Evolutionary conservation across 1,284 basidiomycete species (phyloP), one percentile per base, ranked within the genome.

Genomic region (Rhodotorula sp.): DNA sequence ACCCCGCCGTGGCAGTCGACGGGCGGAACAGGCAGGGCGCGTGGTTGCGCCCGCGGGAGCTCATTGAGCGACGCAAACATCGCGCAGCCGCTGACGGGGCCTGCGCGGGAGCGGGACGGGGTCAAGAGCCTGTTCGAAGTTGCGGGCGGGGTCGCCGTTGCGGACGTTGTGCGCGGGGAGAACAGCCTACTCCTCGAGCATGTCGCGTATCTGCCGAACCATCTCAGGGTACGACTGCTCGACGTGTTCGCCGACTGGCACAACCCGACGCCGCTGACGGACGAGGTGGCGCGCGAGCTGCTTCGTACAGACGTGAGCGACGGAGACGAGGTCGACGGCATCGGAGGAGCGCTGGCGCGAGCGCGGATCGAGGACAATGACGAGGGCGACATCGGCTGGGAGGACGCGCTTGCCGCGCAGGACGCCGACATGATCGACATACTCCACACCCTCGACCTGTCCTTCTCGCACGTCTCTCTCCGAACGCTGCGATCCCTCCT

Each of bases 191-290:
- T 73, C 25, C 54, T 67, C 50, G 68, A 64, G 15, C 63, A 67
- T 46, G 57, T 73, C 9, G 61, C 58, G 1, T 70, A 57, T 36
- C 32, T 73, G 22, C 72, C 72, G 17, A 58, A 55, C 2, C 66
- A 70, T 41, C 37, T 73, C 25, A 54, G 69, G 2, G 21, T 70
- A 0, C 37, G 68, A 3, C 32, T 73, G 5, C 44, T 73, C 50
- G 69, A 73, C 10, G 67, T 73, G 13, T 44, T 66, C 6, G 62
- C 68, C 29, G 46, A 67, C 29, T 73, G 61, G 62, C 13, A 59
- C 29, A 65, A 59, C 32, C 50, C 53, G 4, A 15, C 46, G 13
- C 53, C 58, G 10, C 48, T 72, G 36, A 65, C 62, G 21, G 56
- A 48, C 32, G 51, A 54, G 19, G 70, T 50, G 2, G 60, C 60